Evolutionary conservation across 176 grass and related monocot genomes (phyloP).

Genomic region (Zizania latifolia): DNA sequence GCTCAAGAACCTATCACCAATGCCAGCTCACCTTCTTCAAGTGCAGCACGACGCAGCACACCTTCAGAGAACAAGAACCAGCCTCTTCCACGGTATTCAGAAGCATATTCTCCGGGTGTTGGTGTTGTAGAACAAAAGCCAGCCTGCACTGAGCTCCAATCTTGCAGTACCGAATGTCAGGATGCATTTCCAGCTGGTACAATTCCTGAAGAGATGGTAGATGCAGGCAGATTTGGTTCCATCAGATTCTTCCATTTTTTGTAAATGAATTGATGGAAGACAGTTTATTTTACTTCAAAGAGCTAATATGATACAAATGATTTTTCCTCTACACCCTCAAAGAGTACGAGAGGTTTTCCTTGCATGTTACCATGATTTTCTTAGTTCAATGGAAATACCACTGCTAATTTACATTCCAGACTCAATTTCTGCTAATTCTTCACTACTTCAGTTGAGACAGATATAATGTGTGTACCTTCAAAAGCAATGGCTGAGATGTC

Average conservation of each 20-base stretch:
- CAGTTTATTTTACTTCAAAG: constrained; percentile 32
- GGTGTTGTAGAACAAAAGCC: constrained; percentile 36
- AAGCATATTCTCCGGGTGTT: constrained; percentile 31
- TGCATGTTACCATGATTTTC: constrained; percentile 25
- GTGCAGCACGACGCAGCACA: not conserved
- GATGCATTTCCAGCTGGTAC: constrained; percentile 20
- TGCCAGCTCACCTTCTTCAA: constrained; percentile 42
- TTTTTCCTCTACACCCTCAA: constrained; percentile 24
- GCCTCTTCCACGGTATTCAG: constrained; percentile 10
- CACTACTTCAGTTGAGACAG: not conserved
- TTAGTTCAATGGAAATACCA: constrained; percentile 22
- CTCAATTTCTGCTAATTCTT: not conserved
- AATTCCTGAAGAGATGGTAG: constrained; percentile 41
- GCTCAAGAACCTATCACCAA: constrained; percentile 21
- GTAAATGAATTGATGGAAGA: constrained; percentile 46
- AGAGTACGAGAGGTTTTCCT: constrained; percentile 25
- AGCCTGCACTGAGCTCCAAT: not conserved
- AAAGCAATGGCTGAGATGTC: not conserved
- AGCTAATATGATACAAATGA: constrained; percentile 52
- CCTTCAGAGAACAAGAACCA: constrained; percentile 22
- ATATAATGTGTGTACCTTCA: not conserved
- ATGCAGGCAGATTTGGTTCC: constrained; percentile 48
- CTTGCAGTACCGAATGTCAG: constrained; percentile 43
- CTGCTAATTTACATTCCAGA: constrained; percentile 28
- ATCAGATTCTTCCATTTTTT: constrained; percentile 69